Percentiles rank a stretch among this genome's conserved stretches.
These are phyloP conservation scores for Globisporangium iwayamae DNA, from an alignment of 352 stramenopile species.

Conservation along the genomic window DNA sequence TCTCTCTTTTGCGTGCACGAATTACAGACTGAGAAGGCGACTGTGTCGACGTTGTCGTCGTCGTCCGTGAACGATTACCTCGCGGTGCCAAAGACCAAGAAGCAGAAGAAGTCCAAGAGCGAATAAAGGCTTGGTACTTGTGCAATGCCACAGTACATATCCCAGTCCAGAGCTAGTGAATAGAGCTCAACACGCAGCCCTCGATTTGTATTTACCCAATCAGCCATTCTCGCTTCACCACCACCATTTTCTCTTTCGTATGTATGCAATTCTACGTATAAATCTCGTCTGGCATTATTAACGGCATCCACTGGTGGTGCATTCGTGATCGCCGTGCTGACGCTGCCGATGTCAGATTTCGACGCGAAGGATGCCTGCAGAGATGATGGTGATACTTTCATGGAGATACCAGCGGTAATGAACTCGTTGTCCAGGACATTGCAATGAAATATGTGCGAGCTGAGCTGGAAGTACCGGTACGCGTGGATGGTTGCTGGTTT, in stretches of 20 bases:
- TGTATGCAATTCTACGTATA: too few species aligned
- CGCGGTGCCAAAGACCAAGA: conserved; percentile 49
- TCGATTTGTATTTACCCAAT: not conserved
- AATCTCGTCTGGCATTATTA: too few species aligned
- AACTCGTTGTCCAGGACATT: too few species aligned
- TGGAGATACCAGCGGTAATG: too few species aligned
- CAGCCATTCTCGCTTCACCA: not conserved
- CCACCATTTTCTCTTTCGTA: too few species aligned
- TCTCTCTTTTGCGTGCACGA: conserved; percentile 1
- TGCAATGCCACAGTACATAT: not conserved
- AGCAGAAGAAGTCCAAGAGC: conserved; percentile 51
- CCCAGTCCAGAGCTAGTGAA: not conserved
- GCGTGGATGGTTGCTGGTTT: too few species aligned
- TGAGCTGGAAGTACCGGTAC: too few species aligned
- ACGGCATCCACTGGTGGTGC: conserved; percentile 40
- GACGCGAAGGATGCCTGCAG: too few species aligned
- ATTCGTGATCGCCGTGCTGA: conserved; percentile 46
- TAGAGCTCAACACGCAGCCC: not conserved
- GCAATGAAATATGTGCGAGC: too few species aligned
- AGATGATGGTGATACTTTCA: too few species aligned
- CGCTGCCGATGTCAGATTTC: conserved; percentile 29
- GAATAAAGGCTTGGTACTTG: not conserved
- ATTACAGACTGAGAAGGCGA: conserved; percentile 34
- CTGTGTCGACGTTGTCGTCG: conserved; percentile 18
- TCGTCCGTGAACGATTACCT: conserved; percentile 64